Percentiles rank a stretch among this genome's conserved stretches.
These are phyloP conservation scores for Hippophae rhamnoides DNA, from an alignment of 306 rosid genomes.

Conservation along the genomic window DNA sequence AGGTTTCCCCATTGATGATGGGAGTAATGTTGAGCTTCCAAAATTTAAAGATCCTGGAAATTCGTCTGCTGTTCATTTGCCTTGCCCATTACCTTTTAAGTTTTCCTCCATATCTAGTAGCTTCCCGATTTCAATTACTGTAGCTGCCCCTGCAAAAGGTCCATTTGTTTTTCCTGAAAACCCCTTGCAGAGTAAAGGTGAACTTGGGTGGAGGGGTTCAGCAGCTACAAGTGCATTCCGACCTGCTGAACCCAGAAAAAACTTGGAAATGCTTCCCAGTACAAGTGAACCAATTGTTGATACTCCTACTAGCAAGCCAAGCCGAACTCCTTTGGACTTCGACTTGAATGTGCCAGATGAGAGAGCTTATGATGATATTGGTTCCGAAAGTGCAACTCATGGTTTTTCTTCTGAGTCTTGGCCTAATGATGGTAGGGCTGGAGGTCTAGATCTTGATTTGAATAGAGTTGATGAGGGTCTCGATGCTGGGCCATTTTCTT, in stretches of 20 bases:
- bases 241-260: conserved; percentile 87
- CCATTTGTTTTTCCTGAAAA: conserved; percentile 67
- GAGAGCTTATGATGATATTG: conserved; percentile 54
- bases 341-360: conserved; percentile 78
- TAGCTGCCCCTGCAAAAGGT: conserved; percentile 88
- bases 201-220: conserved; percentile 95
- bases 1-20: conserved; percentile 75
- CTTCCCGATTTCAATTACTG: conserved; percentile 67
- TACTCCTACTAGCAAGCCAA: conserved; percentile 34
- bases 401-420: conserved; percentile 25
- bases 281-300: conserved; percentile 35
- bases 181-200: conserved; percentile 53
- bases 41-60: conserved; percentile 34
- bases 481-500: conserved; percentile 39
- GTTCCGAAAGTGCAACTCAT: conserved; percentile 29
- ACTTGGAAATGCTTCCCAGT: conserved; percentile 30
- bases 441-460: conserved; percentile 85
- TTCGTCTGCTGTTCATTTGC: conserved; percentile 44
- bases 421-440: conserved; percentile 44
- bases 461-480: conserved; percentile 66
- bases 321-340: conserved; percentile 69
- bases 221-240: conserved; percentile 97
- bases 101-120: conserved; percentile 50
- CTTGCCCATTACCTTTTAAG: conserved; percentile 53
- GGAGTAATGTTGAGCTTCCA: conserved; percentile 41